A percentile compares a stretch with the other conserved stretches of the same genome.
Conservation (phyloP, 2,329 filamentous ascomycete species). For the Zasmidium angulare region DNA sequence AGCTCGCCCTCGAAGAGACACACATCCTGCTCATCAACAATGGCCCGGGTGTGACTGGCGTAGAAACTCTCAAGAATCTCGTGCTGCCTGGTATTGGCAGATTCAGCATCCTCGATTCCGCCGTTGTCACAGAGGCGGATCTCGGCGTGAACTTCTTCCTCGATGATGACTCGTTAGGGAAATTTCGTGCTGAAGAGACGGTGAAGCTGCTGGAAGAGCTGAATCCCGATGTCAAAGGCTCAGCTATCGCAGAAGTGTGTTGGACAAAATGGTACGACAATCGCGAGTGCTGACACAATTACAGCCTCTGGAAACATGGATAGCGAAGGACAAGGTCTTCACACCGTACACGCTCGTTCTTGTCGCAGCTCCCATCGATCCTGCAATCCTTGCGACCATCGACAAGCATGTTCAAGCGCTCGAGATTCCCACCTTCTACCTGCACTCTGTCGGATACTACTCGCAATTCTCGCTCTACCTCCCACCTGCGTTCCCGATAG, state of each 20-base stretch:
- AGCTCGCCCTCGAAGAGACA: slow-evolving; percentile 84
- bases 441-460: slow-evolving; percentile 91
- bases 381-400: slow-evolving; percentile 52
- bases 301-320: slow-evolving; percentile 48
- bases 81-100: slow-evolving; percentile 87
- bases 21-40: slow-evolving; percentile 90
- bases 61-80: slow-evolving; percentile 96
- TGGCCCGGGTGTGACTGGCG: slow-evolving; percentile 79
- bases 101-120: slow-evolving; percentile 86
- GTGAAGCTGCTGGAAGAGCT: slow-evolving; percentile 78
- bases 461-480: slow-evolving; percentile 80
- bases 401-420: slow-evolving; percentile 53
- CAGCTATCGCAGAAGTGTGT: slow-evolving; percentile 61
- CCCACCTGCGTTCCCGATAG: slow-evolving; percentile 80
- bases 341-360: slow-evolving; percentile 60
- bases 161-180: slow-evolving; percentile 73
- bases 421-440: slow-evolving; percentile 72
- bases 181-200: slow-evolving; percentile 74
- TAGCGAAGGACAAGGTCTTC: slow-evolving; percentile 41
- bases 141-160: slow-evolving; percentile 97
- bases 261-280: slow-evolving; percentile 28
- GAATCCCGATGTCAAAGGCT: slow-evolving; percentile 86
- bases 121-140: slow-evolving; percentile 74
- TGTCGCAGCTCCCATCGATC: slow-evolving; percentile 59
- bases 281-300: slow-evolving; percentile 29